A percentile compares a stretch with the other conserved stretches of the same genome.
Conservation (phyloP, 176 grass and related monocot species). For the Leersia perrieri region DNA sequence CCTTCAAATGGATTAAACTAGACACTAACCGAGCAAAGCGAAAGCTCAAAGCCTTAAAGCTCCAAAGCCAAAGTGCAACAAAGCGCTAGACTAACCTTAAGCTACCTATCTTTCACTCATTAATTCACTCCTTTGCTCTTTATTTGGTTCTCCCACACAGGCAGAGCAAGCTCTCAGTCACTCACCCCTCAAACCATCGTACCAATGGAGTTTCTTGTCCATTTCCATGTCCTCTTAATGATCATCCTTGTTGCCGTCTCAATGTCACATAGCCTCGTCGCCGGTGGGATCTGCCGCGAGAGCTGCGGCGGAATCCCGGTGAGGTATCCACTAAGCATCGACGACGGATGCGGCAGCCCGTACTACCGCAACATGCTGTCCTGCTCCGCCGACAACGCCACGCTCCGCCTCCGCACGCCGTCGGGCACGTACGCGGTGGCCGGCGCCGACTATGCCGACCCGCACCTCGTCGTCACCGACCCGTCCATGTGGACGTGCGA, state of each 20-base stretch:
- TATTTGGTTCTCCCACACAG: background rate
- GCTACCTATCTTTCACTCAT: background rate
- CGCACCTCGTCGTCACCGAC: conserved; percentile 80
- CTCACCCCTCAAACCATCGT: background rate
- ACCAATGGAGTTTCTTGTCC: conserved; percentile 30
- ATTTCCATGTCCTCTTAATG: conserved; percentile 16
- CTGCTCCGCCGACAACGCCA: conserved; percentile 60
- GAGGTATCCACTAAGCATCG: conserved; percentile 71
- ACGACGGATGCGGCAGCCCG: conserved; percentile 87
- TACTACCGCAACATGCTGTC: conserved; percentile 89
- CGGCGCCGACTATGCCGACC: conserved; percentile 68
- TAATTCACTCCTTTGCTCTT: background rate
- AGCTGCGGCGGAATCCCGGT: conserved; percentile 69
- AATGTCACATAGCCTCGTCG: background rate
- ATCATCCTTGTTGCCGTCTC: background rate
- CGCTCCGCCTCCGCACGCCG: conserved; percentile 71
- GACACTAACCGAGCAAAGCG: conserved; percentile 27
- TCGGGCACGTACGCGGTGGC: conserved; percentile 75
- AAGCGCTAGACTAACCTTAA: background rate
- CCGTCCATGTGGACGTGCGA: conserved; percentile 88
- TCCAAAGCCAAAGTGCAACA: conserved; percentile 24
- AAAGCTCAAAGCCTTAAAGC: conserved; percentile 36
- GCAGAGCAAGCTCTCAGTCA: background rate
- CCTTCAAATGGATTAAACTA: conserved; percentile 16
- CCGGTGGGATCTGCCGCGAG: conserved; percentile 51